Percentiles rank a stretch among this genome's conserved stretches.
Evolutionary conservation across 306 rosid species (phyloP).

Genomic region (Inga oerstediana): DNA sequence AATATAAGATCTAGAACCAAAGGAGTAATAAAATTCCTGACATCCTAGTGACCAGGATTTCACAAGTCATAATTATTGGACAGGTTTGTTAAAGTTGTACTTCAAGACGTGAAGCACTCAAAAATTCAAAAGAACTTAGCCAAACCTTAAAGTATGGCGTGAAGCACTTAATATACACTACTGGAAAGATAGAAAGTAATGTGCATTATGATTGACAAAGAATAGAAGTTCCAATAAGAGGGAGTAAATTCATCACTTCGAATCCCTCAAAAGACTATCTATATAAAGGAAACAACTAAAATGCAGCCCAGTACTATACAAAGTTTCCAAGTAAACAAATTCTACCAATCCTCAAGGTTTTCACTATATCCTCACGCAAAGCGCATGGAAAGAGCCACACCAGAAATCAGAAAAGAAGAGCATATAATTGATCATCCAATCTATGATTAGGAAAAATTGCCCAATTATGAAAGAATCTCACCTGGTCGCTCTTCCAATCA

Average conservation of each 20-base stretch:
- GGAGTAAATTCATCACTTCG: not conserved
- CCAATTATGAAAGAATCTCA: slow-evolving; percentile 18
- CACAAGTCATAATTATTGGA: not conserved
- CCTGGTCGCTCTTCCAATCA: slow-evolving; percentile 99
- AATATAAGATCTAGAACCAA: no score
- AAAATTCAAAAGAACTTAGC: not conserved
- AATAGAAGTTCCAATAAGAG: not conserved
- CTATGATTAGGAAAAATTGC: not conserved
- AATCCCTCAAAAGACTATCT: not conserved
- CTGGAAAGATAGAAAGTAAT: not conserved
- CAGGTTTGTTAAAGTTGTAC: not conserved
- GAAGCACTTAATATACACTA: not conserved
- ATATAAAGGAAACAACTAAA: not conserved
- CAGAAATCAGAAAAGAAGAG: slow-evolving; percentile 15
- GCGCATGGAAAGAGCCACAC: not conserved
- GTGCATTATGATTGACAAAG: not conserved
- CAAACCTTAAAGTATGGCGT: not conserved
- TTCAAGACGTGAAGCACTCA: not conserved
- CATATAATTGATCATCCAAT: slow-evolving; percentile 13
- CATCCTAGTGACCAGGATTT: not conserved
- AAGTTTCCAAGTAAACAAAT: slow-evolving; percentile 4
- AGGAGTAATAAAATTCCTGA: not conserved
- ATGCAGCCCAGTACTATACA: not conserved
- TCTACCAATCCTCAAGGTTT: not conserved
- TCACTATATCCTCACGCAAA: not conserved